phyloP scores from a whole-genome alignment of 2,329 filamentous ascomycete genomes.

The Colletotrichum cuscutae region DNA sequence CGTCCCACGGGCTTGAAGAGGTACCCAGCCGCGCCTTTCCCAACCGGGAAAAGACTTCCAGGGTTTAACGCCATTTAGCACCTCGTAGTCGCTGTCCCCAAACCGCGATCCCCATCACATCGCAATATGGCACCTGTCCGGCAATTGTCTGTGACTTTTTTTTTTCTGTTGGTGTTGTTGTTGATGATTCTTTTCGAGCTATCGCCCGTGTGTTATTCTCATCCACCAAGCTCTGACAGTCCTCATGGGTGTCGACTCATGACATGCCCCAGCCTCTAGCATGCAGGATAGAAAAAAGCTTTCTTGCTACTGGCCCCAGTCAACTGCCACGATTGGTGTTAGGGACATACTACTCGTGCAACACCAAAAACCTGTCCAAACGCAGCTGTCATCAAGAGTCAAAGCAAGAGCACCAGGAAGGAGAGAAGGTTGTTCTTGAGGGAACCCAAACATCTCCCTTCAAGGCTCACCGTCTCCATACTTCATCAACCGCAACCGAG shows the following conservation, averaged over 20 bases:
- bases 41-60: neutral
- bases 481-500: slow-evolving; percentile 17
- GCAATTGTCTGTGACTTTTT: slow-evolving; percentile 9
- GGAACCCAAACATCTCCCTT: neutral
- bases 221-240: neutral
- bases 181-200: neutral
- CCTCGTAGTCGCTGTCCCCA: neutral
- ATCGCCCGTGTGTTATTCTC: neutral
- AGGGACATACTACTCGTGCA: slow-evolving; percentile 14
- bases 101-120: slow-evolving; percentile 9
- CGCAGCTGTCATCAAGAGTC: neutral
- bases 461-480: neutral
- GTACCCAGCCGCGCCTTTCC: neutral
- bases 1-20: slow-evolving; percentile 5
- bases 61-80: neutral
- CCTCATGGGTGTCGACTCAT: neutral
- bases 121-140: slow-evolving; percentile 18
- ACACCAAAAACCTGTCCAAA: slow-evolving; percentile 14
- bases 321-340: slow-evolving; percentile 3
- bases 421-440: neutral
- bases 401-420: neutral
- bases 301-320: slow-evolving; percentile 1
- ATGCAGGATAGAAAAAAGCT: neutral
- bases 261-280: neutral
- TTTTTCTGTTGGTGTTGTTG: neutral